Evolutionary conservation across 768 basidiomycete genomes (phyloP), one percentile per base, ranked within the genome.

Genomic region (Tephrocybe sp.): DNA sequence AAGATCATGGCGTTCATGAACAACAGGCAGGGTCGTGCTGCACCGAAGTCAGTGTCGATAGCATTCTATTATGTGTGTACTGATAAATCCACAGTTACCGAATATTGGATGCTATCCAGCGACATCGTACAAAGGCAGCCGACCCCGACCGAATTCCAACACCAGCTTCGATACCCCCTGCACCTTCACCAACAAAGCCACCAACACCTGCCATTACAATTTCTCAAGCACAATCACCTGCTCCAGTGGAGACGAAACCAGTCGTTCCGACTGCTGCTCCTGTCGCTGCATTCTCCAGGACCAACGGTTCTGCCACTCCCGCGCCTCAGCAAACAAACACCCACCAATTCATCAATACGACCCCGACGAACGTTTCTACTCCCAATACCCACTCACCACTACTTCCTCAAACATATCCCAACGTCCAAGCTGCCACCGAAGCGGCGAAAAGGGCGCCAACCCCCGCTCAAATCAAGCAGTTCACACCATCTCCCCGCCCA

Each of bases 1-100:
- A 89, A 90, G 74, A 81, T 93, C 48, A 78, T 88, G 73, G 80
- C 87, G 48, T 89, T 85, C 70, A 89, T 90, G 88, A 81, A 81
- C 45, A 87, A 88, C 9, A 72, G 74, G 37, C 66, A 77, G 57
- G 71, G 69, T 53, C 68, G 81, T 63, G 59, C 73, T 57, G 70
- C 72, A 15, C 79, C 84, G 42, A 82, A 66, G 84, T 86, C 69
- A 45, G 64, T 64, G 26, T 39, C 28, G 54, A 53, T 17, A 34
- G 9, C 50, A 25, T 15, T 34, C 47, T 41, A 21, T 38, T 37
- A 11, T 37, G 52, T 12, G 20, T 20, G 23, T 18, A 47, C 48
- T 40, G 38, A 57, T 34, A 41, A 50, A 18, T 26, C 24, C 30
- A 37, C 47, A 87, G 85, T 49, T 87, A 82, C 63, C 72, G 74